These are phyloP conservation scores for Heliamphora exappendiculata DNA, from an alignment of 148 eudicot genomes.

Conservation along the genomic window DNA sequence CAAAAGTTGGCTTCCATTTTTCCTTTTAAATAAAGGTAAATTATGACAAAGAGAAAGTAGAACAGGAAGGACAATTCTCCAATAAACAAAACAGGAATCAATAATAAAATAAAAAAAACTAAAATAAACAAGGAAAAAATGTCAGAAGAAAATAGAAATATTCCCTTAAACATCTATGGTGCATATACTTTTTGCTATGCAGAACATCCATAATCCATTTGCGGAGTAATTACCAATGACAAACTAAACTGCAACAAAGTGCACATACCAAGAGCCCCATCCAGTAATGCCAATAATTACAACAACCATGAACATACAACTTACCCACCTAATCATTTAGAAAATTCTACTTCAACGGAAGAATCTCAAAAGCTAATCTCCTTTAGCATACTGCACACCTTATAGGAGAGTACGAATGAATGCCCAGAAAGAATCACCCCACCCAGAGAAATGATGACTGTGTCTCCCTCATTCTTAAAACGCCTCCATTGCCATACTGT, in stretches of 20 bases:
- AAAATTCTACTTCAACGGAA: not conserved
- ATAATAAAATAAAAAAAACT: not conserved
- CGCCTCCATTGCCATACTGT: too few species aligned
- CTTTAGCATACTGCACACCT: not conserved
- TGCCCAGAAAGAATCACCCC: not conserved
- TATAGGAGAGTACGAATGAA: not conserved
- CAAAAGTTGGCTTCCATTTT: not conserved
- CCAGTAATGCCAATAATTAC: not conserved
- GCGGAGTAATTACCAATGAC: not conserved
- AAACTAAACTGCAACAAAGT: not conserved
- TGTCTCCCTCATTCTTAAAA: not conserved
- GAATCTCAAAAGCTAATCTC: not conserved
- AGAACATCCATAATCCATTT: not conserved
- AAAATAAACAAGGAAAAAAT: not conserved
- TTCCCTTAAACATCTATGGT: not conserved
- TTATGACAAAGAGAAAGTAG: not conserved
- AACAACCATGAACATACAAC: too few species aligned
- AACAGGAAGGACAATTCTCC: not conserved
- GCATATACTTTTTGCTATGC: not conserved
- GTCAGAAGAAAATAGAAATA: not conserved
- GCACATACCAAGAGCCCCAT: not conserved
- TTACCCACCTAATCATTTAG: too few species aligned
- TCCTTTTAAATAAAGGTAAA: not conserved
- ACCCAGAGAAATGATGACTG: not conserved
- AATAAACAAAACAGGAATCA: not conserved